Conservation (phyloP, 257 asterid genomes). For the Catharanthus roseus region DNA sequence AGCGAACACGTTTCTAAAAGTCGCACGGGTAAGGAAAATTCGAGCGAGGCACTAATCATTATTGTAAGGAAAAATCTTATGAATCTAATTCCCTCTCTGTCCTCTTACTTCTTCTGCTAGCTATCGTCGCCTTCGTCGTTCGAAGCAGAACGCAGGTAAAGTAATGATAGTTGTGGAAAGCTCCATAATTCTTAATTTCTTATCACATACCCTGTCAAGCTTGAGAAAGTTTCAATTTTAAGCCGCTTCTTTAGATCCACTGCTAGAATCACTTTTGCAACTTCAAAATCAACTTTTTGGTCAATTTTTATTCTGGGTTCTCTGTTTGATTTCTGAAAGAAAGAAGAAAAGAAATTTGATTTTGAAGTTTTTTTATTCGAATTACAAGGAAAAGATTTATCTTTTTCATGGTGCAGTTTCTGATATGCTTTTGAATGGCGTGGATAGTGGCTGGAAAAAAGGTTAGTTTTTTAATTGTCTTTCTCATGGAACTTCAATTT, state of each 20-base stretch:
- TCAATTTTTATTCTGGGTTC: not conserved
- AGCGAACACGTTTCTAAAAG: no score
- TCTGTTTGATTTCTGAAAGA: not conserved
- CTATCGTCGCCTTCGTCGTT: not conserved
- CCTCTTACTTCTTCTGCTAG: not conserved
- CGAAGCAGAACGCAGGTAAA: not conserved
- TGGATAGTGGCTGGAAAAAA: constrained; percentile 57
- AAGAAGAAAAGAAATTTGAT: not conserved
- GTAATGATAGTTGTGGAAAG: not conserved
- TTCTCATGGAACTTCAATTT: not conserved
- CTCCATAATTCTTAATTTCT: not conserved
- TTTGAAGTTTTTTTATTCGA: not conserved
- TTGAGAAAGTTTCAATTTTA: not conserved
- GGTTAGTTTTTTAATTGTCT: constrained; percentile 31
- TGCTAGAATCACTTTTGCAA: not conserved
- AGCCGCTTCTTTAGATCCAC: not conserved
- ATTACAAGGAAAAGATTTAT: not conserved
- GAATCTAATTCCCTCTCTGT: no score
- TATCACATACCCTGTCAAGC: not conserved
- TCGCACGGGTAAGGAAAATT: no score
- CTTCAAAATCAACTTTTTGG: not conserved
- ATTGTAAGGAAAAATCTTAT: no score
- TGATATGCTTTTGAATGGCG: constrained; percentile 54
- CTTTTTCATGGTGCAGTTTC: constrained; percentile 23
- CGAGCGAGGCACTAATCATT: no score